Evolutionary conservation across 352 stramenopile genomes (phyloP).

Genomic region (Albugo candida): DNA sequence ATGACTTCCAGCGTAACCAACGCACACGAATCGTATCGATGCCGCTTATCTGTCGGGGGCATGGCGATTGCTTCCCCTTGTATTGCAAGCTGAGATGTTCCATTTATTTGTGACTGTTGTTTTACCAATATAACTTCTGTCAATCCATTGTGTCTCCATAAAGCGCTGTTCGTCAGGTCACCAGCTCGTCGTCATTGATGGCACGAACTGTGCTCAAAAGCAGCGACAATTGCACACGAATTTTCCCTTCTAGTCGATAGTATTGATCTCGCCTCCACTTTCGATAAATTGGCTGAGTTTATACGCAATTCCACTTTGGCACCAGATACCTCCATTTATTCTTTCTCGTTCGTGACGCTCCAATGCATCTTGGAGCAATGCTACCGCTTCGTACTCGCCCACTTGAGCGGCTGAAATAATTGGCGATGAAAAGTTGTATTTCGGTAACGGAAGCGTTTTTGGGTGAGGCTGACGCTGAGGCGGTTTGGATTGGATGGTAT

Average conservation of each 20-base stretch:
- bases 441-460: slow-evolving; percentile 20
- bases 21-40: slow-evolving; percentile 42
- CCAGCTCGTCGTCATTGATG: slow-evolving; percentile 21
- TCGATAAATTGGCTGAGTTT: slow-evolving; percentile 41
- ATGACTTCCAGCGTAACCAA: slow-evolving; percentile 42
- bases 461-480: too few species aligned
- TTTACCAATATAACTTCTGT: slow-evolving; percentile 33
- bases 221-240: slow-evolving; percentile 26
- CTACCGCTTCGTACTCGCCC: slow-evolving; percentile 20
- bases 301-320: slow-evolving; percentile 22
- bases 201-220: slow-evolving; percentile 46
- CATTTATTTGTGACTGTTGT: slow-evolving; percentile 21
- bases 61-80: slow-evolving; percentile 51
- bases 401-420: slow-evolving; percentile 14
- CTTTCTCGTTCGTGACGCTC: slow-evolving; percentile 17
- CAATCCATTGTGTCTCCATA: slow-evolving; percentile 37
- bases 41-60: slow-evolving; percentile 20
- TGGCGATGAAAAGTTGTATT: slow-evolving; percentile 23
- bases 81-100: slow-evolving; percentile 40
- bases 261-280: slow-evolving; percentile 18
- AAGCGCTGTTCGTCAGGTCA: slow-evolving; percentile 22
- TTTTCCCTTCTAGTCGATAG: slow-evolving; percentile 36
- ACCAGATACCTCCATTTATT: slow-evolving; percentile 25
- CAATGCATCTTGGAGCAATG: slow-evolving; percentile 25
- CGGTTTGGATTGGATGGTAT: too few species aligned